Percentiles rank a stretch among this genome's conserved stretches.
Conservation (phyloP, 2,329 filamentous ascomycete species). For the Claviceps sp. region DNA sequence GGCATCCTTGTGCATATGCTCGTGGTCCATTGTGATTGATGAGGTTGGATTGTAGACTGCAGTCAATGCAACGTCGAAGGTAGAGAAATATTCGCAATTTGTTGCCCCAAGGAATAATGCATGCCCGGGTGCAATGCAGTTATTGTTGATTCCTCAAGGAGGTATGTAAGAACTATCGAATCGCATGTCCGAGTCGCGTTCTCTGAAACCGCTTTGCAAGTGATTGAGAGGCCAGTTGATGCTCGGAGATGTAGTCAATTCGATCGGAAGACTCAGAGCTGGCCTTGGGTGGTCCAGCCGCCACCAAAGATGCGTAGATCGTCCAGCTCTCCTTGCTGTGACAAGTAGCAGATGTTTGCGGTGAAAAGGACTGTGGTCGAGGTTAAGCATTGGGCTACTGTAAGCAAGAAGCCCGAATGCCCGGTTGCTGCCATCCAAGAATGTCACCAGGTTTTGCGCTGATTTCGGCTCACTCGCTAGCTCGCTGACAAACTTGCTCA, state of each 20-base stretch:
- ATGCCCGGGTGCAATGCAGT: not conserved
- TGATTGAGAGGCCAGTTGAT: not conserved
- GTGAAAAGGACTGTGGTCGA: not conserved
- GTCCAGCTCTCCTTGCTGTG: not conserved
- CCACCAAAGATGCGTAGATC: not conserved
- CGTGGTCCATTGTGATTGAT: slow-evolving; percentile 19
- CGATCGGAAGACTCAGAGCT: not conserved
- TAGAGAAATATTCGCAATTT: not conserved
- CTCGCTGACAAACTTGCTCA: slow-evolving; percentile 23
- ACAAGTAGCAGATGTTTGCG: not conserved
- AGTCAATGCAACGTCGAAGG: not conserved
- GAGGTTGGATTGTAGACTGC: not conserved
- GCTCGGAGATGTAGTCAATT: not conserved
- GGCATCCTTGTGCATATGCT: slow-evolving; percentile 17
- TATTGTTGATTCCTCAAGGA: not conserved
- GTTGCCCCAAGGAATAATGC: not conserved
- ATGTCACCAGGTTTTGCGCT: not conserved
- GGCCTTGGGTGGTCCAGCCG: not conserved
- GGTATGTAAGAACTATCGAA: not conserved
- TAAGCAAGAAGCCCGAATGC: too few species aligned
- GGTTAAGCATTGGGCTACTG: not conserved
- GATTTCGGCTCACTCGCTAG: not conserved
- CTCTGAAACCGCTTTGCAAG: not conserved
- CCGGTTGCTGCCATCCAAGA: too few species aligned
- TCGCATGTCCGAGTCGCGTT: not conserved